phyloP scores from a whole-genome alignment of 345 rosid genomes.

The Euphorbia tirucalli region DNA sequence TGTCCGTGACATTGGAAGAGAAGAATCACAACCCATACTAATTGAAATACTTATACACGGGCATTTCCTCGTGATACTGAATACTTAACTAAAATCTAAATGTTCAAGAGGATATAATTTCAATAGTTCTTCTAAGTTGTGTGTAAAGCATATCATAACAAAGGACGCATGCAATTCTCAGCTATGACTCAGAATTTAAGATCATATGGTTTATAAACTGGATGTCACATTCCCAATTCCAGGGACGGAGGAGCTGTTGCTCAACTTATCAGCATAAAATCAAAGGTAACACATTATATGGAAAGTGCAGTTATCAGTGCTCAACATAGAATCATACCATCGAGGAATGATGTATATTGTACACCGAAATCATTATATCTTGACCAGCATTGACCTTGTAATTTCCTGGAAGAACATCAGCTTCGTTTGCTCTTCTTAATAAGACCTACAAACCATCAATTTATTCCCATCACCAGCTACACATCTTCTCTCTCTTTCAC shows the following conservation, averaged over 20 bases:
- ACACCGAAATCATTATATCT: constrained; percentile 95
- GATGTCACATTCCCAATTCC: neutral
- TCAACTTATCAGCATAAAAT: neutral
- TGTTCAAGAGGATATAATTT: neutral
- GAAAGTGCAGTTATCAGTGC: constrained; percentile 13
- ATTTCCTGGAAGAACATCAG: constrained; percentile 87
- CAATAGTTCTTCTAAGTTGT: no score
- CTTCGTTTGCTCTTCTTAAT: constrained; percentile 81
- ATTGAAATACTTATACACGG: neutral
- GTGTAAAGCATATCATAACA: no score
- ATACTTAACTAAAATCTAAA: no score
- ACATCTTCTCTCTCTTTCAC: neutral
- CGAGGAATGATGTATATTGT: constrained; percentile 86
- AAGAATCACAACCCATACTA: neutral
- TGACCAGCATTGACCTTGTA: constrained; percentile 86
- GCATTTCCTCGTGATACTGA: neutral
- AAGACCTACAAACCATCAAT: constrained; percentile 50
- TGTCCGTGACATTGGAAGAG: neutral
- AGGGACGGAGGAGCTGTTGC: neutral
- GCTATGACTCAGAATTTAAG: no score
- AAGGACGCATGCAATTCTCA: no score
- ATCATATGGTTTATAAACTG: no score
- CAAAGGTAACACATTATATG: neutral
- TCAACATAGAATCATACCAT: constrained; percentile 52
- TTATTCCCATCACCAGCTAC: neutral